These are phyloP conservation scores for Stellera chamaejasme DNA, from an alignment of 345 rosid species.

Conservation along the genomic window DNA sequence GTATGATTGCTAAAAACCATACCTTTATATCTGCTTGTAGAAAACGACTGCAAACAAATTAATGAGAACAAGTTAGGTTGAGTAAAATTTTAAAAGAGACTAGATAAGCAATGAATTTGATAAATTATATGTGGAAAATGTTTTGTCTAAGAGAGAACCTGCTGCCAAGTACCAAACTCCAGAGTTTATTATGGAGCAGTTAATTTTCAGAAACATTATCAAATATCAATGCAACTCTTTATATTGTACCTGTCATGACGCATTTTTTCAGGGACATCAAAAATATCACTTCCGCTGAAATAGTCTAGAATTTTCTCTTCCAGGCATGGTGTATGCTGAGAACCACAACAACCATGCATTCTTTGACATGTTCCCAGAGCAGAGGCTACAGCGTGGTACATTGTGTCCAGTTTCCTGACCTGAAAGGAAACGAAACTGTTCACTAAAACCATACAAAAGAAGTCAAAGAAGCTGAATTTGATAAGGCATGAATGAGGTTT, in stretches of 20 bases:
- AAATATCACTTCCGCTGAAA: conserved; percentile 28
- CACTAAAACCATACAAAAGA: conserved; percentile 7
- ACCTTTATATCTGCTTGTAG: conserved; percentile 97
- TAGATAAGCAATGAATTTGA: not conserved
- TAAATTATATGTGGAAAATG: conserved; percentile 2
- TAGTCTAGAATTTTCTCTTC: conserved; percentile 50
- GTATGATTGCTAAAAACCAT: conserved; percentile 15
- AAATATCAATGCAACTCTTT: not conserved
- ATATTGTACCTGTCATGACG: conserved; percentile 37
- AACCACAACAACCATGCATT: conserved; percentile 31
- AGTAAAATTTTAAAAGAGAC: conserved; percentile 2
- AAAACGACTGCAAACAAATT: conserved; percentile 57
- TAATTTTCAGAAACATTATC: not conserved
- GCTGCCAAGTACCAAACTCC: too few relatives aligned
- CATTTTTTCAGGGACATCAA: conserved; percentile 25
- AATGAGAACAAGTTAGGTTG: conserved; percentile 20
- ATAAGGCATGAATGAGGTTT: too few relatives aligned
- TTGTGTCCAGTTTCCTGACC: conserved; percentile 45
- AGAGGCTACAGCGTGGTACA: conserved; percentile 36
- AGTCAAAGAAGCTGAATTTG: not conserved
- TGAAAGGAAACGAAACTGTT: conserved; percentile 12
- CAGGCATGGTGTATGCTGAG: conserved; percentile 48
- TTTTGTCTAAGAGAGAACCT: not conserved
- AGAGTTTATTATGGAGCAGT: not conserved
- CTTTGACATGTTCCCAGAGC: conserved; percentile 36